phyloP scores from a whole-genome alignment of 345 rosid genomes.

The Lepidium didymum region DNA sequence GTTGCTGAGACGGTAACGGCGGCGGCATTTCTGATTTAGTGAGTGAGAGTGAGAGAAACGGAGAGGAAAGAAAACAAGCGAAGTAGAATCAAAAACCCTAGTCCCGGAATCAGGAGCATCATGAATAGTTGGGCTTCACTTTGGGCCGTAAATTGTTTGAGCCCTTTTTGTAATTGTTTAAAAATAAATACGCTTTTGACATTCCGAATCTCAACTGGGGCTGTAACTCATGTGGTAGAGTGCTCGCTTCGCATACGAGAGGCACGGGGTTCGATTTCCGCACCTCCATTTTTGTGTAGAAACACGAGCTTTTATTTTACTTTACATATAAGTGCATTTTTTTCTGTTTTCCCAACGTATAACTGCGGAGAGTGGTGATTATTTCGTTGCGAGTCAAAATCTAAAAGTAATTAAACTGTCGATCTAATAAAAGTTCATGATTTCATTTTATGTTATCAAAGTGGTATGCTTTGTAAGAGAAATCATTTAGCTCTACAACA shows the following conservation, averaged over 20 bases:
- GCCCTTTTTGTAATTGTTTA: neutral
- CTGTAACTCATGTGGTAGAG: conserved; percentile 49
- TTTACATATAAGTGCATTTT: too few species aligned
- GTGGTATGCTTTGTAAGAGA: too few species aligned
- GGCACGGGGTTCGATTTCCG: conserved; percentile 29
- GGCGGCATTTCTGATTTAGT: conserved; percentile 42
- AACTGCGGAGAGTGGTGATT: too few species aligned
- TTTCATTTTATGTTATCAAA: too few species aligned
- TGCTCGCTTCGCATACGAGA: conserved; percentile 93
- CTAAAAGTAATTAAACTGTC: too few species aligned
- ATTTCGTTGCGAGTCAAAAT: too few species aligned
- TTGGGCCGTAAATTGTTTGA: neutral
- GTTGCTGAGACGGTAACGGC: conserved; percentile 45
- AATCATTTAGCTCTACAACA: too few species aligned
- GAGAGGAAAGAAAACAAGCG: neutral
- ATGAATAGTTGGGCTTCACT: neutral
- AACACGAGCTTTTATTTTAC: neutral
- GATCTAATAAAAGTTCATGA: too few species aligned
- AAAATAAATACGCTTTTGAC: too few species aligned
- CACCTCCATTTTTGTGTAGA: neutral
- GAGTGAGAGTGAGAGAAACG: neutral
- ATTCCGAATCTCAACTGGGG: too few species aligned
- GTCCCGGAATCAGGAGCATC: neutral
- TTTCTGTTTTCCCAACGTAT: too few species aligned
- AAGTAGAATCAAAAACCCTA: conserved; percentile 15